Conservation (phyloP, 2,329 filamentous ascomycete genomes). For the Aspergillus unguis region DNA sequence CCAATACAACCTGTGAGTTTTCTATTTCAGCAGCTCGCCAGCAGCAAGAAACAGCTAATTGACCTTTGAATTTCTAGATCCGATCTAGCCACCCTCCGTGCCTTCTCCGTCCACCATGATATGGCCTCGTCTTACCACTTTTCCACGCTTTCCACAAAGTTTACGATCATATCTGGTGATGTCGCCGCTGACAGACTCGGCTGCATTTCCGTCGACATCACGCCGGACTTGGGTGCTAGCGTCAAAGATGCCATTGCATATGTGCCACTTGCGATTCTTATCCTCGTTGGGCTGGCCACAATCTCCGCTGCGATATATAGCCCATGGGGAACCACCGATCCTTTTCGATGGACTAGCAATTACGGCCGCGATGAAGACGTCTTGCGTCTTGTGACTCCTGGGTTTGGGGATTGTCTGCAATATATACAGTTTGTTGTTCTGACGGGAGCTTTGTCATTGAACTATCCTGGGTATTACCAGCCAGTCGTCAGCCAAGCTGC, state of each 20-base stretch:
- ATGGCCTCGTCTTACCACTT: constrained; percentile 84
- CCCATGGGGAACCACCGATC: constrained; percentile 86
- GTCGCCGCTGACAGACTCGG: constrained; percentile 60
- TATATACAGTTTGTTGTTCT: constrained; percentile 92
- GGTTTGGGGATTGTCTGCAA: constrained; percentile 93
- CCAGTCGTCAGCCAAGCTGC: constrained; percentile 81
- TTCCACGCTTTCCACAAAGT: constrained; percentile 70
- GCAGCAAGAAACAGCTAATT: neutral
- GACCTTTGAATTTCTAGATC: constrained; percentile 29
- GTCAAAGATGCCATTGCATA: constrained; percentile 69
- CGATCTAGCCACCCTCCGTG: constrained; percentile 57
- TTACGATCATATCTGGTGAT: constrained; percentile 75
- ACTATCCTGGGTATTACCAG: constrained; percentile 92
- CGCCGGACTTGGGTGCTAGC: constrained; percentile 71
- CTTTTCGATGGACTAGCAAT: constrained; percentile 97
- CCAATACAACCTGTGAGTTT: constrained; percentile 49
- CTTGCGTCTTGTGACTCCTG: constrained; percentile 86
- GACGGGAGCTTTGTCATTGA: constrained; percentile 79
- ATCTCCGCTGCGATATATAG: constrained; percentile 81
- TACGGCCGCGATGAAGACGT: constrained; percentile 92
- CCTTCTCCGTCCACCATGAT: constrained; percentile 69
- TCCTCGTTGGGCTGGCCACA: constrained; percentile 78
- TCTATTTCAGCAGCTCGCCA: neutral
- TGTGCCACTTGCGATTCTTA: constrained; percentile 72
- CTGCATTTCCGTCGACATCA: constrained; percentile 78